Conservation (phyloP, 1,139 yeast species). For the Candida sanyaensis region DNA sequence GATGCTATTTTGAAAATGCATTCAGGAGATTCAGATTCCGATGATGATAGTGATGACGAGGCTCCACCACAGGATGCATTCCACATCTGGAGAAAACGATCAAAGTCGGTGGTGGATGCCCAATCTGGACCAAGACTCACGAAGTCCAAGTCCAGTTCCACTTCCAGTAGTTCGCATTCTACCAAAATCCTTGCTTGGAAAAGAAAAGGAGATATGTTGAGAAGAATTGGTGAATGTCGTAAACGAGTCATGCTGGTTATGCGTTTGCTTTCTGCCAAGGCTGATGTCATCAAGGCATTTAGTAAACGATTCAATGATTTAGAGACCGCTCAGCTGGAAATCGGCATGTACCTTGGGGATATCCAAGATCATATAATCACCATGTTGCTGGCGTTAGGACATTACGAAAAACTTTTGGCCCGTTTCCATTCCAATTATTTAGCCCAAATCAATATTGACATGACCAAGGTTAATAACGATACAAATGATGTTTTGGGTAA, state of each 20-base stretch:
- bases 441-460: slow-evolving; percentile 95
- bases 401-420: slow-evolving; percentile 89
- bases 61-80: slow-evolving; percentile 24
- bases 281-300: slow-evolving; percentile 94
- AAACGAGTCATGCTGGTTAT: slow-evolving; percentile 90
- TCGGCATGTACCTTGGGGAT: slow-evolving; percentile 81
- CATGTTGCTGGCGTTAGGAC: slow-evolving; percentile 92
- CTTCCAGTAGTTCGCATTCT: slow-evolving; percentile 36
- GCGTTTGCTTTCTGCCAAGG: slow-evolving; percentile 84
- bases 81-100: slow-evolving; percentile 39
- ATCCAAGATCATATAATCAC: slow-evolving; percentile 95
- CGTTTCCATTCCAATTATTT: slow-evolving; percentile 92
- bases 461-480: slow-evolving; percentile 96
- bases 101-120: slow-evolving; percentile 43
- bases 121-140: slow-evolving; percentile 14
- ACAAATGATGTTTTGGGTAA: slow-evolving; percentile 95
- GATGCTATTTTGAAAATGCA: slow-evolving; percentile 89
- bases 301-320: slow-evolving; percentile 88
- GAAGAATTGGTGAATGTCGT: slow-evolving; percentile 93
- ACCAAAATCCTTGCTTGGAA: slow-evolving; percentile 76
- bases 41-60: slow-evolving; percentile 39
- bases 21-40: slow-evolving; percentile 56
- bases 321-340: slow-evolving; percentile 45
- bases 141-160: slow-evolving; percentile 26
- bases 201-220: slow-evolving; percentile 89